Base-by-base conservation (phyloP, 768 basidiomycete species). In the Fomitopsis serialis region DNA sequence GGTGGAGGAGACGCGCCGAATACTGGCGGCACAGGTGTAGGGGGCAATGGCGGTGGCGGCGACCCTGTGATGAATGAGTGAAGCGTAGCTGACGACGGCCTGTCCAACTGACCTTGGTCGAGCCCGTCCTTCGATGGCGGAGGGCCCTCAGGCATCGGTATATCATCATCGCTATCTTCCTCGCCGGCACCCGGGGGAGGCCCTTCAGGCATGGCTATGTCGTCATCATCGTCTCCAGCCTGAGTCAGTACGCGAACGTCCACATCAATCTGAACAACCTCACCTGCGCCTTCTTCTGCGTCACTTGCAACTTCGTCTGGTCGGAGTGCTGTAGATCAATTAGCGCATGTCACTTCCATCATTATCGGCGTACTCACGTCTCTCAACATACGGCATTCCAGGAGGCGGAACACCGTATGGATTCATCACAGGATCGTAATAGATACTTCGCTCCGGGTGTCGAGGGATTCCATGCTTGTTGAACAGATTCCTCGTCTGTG, bases 311-410 rank as follows among this genome's bases (percentile, higher is more conserved):
- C 70, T 63, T 90, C 88, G 23, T 79, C 84, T 11, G 80, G 79
- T 27, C 74, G 67, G 2, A 83, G 70, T 27, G 85, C 87, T 89
- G 46, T 42, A 56, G 25, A 54, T 22, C 19, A 5, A 19, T 40
- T 5, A 40, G 15, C 37, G 15, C 37, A 7, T 15, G 15, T 40
- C 29, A 7, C 37, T 8, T 40, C 37, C 19, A 40, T 40, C 37
- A 17, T 19, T 8, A 44, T 42, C 6, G 27, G 10, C 12, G 34
- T 4, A 74, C 88, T 70, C 61, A 95, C 94, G 80, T 72, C 87
- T 71, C 66, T 98, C 92, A 53, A 81, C 72, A 68, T 97, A 98
- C n/a, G 91, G 92, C 93, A 97, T 92, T 7, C 96, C 96, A 12
- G 95, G 96, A 40, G 95, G 95, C 19, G 95, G 84, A 17, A 93